Percentiles rank a stretch among this genome's conserved stretches.
These are phyloP conservation scores for Bonia amplexicaulis DNA, from an alignment of 176 grass and related monocot species.

Conservation along the genomic window DNA sequence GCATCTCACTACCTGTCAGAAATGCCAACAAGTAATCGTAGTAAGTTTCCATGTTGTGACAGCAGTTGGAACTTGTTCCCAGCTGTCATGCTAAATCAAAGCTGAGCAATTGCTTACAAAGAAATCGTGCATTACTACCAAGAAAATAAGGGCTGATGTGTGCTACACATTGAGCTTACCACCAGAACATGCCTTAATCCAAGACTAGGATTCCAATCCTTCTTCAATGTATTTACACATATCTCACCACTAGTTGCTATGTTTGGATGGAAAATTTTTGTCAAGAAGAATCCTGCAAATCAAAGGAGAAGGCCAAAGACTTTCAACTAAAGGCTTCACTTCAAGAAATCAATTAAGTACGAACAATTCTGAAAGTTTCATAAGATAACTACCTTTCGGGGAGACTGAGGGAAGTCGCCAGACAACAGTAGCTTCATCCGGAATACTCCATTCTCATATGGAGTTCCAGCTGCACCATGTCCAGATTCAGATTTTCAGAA, in stretches of 20 bases:
- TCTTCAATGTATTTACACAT: conserved; percentile 91
- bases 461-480: conserved; percentile 64
- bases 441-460: conserved; percentile 94
- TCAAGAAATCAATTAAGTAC: neutral
- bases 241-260: conserved; percentile 90
- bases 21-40: neutral
- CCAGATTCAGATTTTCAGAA: conserved; percentile 4
- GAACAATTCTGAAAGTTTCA: conserved; percentile 2
- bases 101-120: neutral
- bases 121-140: neutral
- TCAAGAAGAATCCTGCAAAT: conserved; percentile 76
- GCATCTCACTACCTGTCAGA: conserved; percentile 76
- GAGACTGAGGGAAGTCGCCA: conserved; percentile 77
- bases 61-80: neutral
- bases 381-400: conserved; percentile 62
- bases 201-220: conserved; percentile 89
- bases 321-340: neutral
- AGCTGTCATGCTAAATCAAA: neutral
- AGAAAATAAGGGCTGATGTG: neutral
- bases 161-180: conserved; percentile 31
- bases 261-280: conserved; percentile 98
- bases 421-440: conserved; percentile 92
- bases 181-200: conserved; percentile 86
- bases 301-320: conserved; percentile 1
- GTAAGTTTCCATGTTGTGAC: neutral